Evolutionary conservation across 2,329 filamentous ascomycete genomes (phyloP).

Genomic region (Harringtonia aguacate): DNA sequence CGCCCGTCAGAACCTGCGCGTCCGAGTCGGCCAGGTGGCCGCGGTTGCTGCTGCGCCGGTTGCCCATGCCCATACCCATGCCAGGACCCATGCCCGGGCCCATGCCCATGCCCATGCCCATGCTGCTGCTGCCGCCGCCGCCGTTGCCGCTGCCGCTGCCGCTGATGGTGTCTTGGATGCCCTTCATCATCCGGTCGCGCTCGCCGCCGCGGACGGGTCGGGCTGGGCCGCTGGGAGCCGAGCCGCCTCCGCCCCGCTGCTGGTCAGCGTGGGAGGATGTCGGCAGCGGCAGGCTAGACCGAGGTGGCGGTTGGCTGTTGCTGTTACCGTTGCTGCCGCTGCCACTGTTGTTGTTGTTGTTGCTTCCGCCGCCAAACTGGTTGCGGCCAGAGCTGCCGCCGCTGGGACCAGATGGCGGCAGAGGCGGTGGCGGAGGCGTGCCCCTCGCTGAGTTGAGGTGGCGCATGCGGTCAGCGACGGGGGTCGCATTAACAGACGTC

Average conservation of each 20-base stretch:
- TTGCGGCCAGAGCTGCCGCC: background rate
- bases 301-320: background rate
- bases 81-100: too few species aligned
- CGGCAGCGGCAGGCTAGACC: background rate
- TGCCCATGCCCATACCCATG: constrained; percentile 24
- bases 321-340: background rate
- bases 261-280: too few species aligned
- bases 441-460: background rate
- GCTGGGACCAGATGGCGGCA: background rate
- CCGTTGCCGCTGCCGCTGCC: constrained; percentile 20
- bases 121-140: constrained; percentile 25
- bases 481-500: constrained; percentile 11
- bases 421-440: background rate
- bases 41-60: constrained; percentile 19
- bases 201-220: constrained; percentile 1
- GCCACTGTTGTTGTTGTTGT: background rate
- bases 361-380: too few species aligned
- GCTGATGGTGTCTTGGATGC: constrained; percentile 36
- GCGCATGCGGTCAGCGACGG: constrained; percentile 9
- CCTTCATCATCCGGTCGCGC: constrained; percentile 37
- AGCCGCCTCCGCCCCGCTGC: too few species aligned
- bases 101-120: constrained; percentile 18
- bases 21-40: constrained; percentile 41
- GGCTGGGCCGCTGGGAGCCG: too few species aligned
- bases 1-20: constrained; percentile 44